Base-by-base conservation (phyloP, 805 yeast species). In the Cyberlindnera petersonii region DNA sequence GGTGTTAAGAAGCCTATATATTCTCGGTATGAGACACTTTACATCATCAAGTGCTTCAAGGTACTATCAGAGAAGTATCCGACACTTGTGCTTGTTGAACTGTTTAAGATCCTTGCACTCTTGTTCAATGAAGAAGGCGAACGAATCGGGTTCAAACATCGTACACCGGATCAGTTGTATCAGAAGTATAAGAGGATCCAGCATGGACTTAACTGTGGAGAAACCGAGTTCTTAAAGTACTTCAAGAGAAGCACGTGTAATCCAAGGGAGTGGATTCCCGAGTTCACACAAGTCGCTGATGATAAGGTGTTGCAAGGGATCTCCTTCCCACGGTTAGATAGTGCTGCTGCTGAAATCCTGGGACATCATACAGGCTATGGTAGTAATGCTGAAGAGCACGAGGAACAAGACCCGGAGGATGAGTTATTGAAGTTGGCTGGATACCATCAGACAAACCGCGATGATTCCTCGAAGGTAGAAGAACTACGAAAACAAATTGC, bases 1-100 rank as follows among this genome's bases (percentile, higher is more conserved):
- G 59, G 59, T 17, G 48, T 55, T 7, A 55, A 49, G 34, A 55
- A 53, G 30, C 59, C 58, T 6, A 28, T 53, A 7, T 55, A 55
- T 31, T 46, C 59, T 1, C 43, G 49, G 7, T 55, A 52, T 29
- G 59, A 55, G 37, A 46, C 56, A 1, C 15, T 55, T 9, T 52
- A 40, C 33, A 52, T 55, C 9, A 43, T 55, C 16, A 53, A 53
- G 26, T 44, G 55, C 3, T 55, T 33, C 37, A 50, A 50, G 24
- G 40, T 39, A 1, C 38, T 55, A 2, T 35, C 49, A 2, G 49
- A 46, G 13, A 40, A 29, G 18, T 40, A 42, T 11, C 55, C 58
- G 14, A 45, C 46, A 15, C n/a, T 53, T 27, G 50, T 53, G 7
- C 30, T 55, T 2, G 33, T 43, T 9, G 59, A 55, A 24, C 37